Evolutionary conservation across 2,329 filamentous ascomycete species (phyloP).

Genomic region (Colletotrichum abscissum): DNA sequence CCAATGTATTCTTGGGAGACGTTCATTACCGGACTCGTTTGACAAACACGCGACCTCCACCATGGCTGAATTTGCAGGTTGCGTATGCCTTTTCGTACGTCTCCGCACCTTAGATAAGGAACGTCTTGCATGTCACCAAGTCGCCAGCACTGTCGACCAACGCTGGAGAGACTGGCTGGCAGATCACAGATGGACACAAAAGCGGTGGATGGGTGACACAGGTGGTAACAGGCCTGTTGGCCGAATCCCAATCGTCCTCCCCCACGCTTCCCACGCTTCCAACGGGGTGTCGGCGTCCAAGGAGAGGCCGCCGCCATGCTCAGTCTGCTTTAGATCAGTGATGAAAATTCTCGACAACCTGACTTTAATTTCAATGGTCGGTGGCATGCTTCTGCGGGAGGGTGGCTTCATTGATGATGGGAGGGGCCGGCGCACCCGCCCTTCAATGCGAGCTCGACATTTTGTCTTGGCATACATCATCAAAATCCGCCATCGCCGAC

Average conservation of each 20-base stretch:
- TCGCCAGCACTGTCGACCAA: neutral
- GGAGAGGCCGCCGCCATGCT: constrained; percentile 14
- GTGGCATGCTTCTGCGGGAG: constrained; percentile 1
- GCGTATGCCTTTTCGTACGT: neutral
- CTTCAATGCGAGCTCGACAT: constrained; percentile 1
- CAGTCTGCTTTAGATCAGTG: neutral
- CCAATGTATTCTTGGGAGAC: neutral
- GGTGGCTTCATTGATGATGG: neutral
- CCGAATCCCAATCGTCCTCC: neutral
- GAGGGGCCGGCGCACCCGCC: constrained; percentile 23
- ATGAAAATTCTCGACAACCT: neutral
- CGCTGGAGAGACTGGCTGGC: neutral
- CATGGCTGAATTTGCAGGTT: neutral
- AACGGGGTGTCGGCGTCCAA: constrained; percentile 22
- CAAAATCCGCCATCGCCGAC: neutral
- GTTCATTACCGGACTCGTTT: neutral
- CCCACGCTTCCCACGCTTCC: neutral
- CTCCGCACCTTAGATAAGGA: neutral
- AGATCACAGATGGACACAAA: neutral
- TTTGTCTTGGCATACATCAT: constrained; percentile 30
- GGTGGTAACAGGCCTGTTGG: neutral
- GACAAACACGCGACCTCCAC: constrained; percentile 11
- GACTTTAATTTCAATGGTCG: constrained; percentile 1
- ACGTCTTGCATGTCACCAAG: neutral
- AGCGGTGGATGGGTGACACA: neutral